Base-by-base conservation (phyloP, 2,329 filamentous ascomycete genomes). In the Colletotrichum sp. region DNA sequence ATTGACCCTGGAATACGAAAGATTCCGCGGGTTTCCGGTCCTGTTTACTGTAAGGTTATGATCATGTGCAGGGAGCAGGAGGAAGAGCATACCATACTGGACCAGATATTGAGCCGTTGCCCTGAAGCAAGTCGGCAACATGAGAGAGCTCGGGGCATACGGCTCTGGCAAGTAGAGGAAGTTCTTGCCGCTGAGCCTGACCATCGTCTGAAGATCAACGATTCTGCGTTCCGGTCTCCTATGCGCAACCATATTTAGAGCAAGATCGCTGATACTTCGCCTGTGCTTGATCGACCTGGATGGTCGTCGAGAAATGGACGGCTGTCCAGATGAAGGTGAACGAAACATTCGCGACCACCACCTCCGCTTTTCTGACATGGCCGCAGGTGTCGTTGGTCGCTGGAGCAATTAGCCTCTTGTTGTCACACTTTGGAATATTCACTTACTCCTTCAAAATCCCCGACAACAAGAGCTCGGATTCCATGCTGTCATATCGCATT, bases 71-170 rank as follows among this genome's bases (percentile, higher is more conserved):
- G 5, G 21, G n/a, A 18, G 39, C 15, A 26, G 36, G 6, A 59
- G 32, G 24, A 16, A 36, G 65, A n/a, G 73, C 86, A 80, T 80
- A 91, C 90, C 90, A 81, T 93, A 84, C 64, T 93, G 90, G 5
- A 92, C 86, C 12, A 94, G 87, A 81, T 92, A 89, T 78, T 93
- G 91, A n/a, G 90, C 92, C 10, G 91, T 92, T 12, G 93, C 92
- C 60, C 92, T 91, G 65, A 94, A 87, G 78, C 92, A 93, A 6
- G 92, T 93, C 10, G 93, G 93, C 34, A 94, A 83, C 21, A 90
- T 84, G 30, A 94, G 83, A 28, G 89, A 88, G 21, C 89, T 87
- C 2, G 91, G 88, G 5, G 91, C 86, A 79, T 93, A 91, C 69
- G 92, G 91, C 5, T 86, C 78, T 1, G 92, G 92, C 10, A 94